Conservation (phyloP, 208 protist species). For the Crithidia thermophila region DNA sequence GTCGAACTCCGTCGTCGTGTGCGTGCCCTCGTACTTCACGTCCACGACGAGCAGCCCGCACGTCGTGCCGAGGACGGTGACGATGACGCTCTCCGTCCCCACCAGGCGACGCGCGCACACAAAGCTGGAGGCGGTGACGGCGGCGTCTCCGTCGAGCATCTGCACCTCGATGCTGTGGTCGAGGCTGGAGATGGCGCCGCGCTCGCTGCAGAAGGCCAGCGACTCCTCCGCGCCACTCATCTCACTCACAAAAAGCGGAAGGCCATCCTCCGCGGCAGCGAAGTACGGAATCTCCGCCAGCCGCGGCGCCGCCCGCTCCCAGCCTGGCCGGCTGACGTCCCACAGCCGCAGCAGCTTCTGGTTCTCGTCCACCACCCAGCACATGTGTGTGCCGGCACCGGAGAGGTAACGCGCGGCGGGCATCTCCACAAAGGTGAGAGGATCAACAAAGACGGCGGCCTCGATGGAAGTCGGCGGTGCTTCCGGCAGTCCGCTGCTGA, state of each 20-base stretch:
- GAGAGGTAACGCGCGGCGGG: slow-evolving; percentile 52
- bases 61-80: slow-evolving; percentile 67
- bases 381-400: slow-evolving; percentile 65
- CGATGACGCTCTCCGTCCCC: slow-evolving; percentile 33
- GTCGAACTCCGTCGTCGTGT: slow-evolving; percentile 58
- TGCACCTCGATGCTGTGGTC: slow-evolving; percentile 84
- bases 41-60: slow-evolving; percentile 60
- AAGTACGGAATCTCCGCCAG: slow-evolving; percentile 75
- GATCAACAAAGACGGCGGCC: slow-evolving; percentile 18
- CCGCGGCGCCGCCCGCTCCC: slow-evolving; percentile 52
- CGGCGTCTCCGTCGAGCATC: slow-evolving; percentile 47
- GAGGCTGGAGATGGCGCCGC: slow-evolving; percentile 75
- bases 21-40: slow-evolving; percentile 65
- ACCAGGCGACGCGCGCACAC: slow-evolving; percentile 50
- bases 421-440: not conserved
- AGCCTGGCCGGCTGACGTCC: slow-evolving; percentile 56
- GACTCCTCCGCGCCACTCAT: slow-evolving; percentile 64
- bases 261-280: slow-evolving; percentile 49
- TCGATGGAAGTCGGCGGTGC: slow-evolving; percentile 24
- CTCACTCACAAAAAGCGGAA: slow-evolving; percentile 78
- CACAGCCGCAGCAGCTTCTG: slow-evolving; percentile 68
- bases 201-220: slow-evolving; percentile 79
- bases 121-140: slow-evolving; percentile 57
- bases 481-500: slow-evolving; percentile 6
- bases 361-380: slow-evolving; percentile 81